Evolutionary conservation across 129 eudicot genomes (phyloP), one percentile per base, ranked within the genome.

Genomic region (Apium graveolens): DNA sequence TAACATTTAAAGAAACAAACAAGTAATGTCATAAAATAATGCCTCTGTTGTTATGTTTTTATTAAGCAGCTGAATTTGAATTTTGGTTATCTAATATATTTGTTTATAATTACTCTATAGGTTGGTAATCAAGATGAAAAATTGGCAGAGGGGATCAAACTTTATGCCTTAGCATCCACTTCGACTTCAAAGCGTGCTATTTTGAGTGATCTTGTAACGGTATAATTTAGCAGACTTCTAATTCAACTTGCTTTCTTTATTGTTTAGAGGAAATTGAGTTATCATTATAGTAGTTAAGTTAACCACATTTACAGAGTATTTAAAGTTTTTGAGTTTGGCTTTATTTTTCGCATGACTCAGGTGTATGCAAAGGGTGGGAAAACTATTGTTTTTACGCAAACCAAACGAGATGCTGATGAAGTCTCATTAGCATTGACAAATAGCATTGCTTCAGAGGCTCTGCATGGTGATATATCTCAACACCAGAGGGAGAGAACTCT

Each of bases 351-450:
- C 77, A 26, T 43, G 37, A 85, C n/a, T 76, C 86, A 95, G 99
- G 99, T 95, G 43, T 95, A 95, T 80, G 99, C 99, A 16, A 95
- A 89, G 89, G 99, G 99, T 38, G 99, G 99, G 71, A 95, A 95
- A 86, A 87, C 99, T 32, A 95, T 95, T 81, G 92, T 95, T 21
- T 95, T 95, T 81, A 95, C 99, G 45, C 97, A 90, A 80, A 95
- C 99, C 37, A 95, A 95, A 83, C 83, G 97, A 80, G 99, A 95
- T 80, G 99, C 99, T 18, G 99, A 95, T 81, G 99, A 95, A 82
- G 99, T 95, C 82, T 95, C 99, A 53, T 20, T 92, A 78, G 90
- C 87, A 53, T 83, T 95, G 78, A 79, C 99, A 27, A 92, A 76
- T 78, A 95, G 91, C 83, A 95, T 95, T 80, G 60, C 95, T n/a